Base-by-base conservation (phyloP, 257 asterid species). In the Salvia rosmarinus region DNA sequence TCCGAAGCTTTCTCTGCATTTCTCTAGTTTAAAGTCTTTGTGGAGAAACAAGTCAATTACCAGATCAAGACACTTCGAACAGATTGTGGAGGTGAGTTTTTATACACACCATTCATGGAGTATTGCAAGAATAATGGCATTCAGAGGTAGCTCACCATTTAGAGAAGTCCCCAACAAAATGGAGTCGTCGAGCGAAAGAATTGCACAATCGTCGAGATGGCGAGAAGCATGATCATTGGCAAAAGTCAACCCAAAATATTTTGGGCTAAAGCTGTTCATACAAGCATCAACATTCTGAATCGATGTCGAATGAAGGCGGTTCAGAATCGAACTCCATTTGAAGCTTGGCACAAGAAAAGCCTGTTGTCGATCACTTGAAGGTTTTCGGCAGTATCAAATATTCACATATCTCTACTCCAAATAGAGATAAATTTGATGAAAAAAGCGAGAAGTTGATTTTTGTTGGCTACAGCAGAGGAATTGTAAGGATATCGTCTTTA, bases 151-250 rank as follows among this genome's bases (percentile, higher is more conserved):
- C 67, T 61, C 47, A n/a, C 67, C 11, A 7, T 37, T 34, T 9
- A 28, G 7, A 61, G 67, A 16, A 61, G 47, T 37, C 49, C 49
- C 19, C 44, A 61, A 61, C 67, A 61, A 17, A 61, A 61, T 37
- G 67, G 49, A 0, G 49, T 61, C 1, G 49, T 6, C 67, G n/a
- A 37, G 47, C 23, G 49, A 1, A 60, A 60, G 8, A 60, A 60
- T 9, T 7, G 8, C 47, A 60, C 28, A 6, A 60, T 58, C 19
- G 30, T 35, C 8, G 49, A 35, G 4, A 60, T 60, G 67, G 49
- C 28, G 0, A 60, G 67, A 16, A 60, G 67, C 67, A 60, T 60
- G 67, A n/a, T 60, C 12, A 51, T 51, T 20, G 58, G 30, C 12
- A 51, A 51, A 20, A 19, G 13, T 8, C 13, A 19, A 51, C 47